These are phyloP conservation scores for Plantago ovata DNA, from an alignment of 257 asterid species.

Conservation along the genomic window DNA sequence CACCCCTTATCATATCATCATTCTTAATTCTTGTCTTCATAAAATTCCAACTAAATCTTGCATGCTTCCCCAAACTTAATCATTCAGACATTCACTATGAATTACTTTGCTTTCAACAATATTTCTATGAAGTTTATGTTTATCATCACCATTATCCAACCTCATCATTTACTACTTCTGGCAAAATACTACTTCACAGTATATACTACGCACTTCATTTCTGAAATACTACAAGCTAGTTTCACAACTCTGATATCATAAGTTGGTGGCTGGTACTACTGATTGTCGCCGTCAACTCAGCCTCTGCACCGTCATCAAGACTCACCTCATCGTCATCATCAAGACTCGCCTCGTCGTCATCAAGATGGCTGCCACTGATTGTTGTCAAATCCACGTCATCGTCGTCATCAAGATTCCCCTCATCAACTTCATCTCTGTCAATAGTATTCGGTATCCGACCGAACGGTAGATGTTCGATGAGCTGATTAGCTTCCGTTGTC, in stretches of 20 bases:
- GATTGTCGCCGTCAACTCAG: conserved; percentile 15
- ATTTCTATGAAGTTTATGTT: too few species aligned
- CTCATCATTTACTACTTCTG: too few species aligned
- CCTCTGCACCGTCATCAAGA: conserved; percentile 22
- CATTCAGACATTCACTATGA: too few species aligned
- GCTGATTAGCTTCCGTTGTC: conserved; percentile 60
- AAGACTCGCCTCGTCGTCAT: conserved; percentile 14
- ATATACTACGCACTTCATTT: too few species aligned
- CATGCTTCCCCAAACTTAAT: too few species aligned
- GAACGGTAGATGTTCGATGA: conserved; percentile 32
- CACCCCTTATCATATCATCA: too few species aligned
- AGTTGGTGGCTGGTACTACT: not conserved
- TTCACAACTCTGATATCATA: conserved; percentile 10
- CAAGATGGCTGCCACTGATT: conserved; percentile 16
- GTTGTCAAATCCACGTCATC: conserved; percentile 16
- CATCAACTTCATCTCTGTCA: conserved; percentile 17
- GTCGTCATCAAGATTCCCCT: conserved; percentile 25
- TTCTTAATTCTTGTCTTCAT: too few species aligned
- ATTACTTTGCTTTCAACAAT: too few species aligned
- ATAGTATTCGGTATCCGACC: conserved; percentile 11
- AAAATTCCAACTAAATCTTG: too few species aligned
- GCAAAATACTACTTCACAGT: too few species aligned
- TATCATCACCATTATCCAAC: too few species aligned
- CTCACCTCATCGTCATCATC: conserved; percentile 26
- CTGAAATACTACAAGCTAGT: too few species aligned